A percentile compares a stretch with the other conserved stretches of the same genome.
Evolutionary conservation across 2,329 filamentous ascomycete genomes (phyloP).

Genomic region (Diplodia corticola): DNA sequence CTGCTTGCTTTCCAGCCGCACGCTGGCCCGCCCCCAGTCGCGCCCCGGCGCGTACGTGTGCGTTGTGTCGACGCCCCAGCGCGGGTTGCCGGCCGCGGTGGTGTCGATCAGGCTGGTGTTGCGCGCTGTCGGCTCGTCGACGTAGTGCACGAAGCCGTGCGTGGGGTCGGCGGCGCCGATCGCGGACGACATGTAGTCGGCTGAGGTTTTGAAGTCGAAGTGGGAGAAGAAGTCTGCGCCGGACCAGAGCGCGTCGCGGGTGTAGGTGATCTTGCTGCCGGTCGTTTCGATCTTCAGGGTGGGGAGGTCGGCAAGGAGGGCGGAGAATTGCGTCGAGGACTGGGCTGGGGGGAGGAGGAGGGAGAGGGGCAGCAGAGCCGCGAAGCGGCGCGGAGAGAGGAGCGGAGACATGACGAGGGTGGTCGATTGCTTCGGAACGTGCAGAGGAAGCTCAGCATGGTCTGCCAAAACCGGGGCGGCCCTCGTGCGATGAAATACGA

Average conservation of each 20-base stretch:
- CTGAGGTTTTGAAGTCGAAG: conserved; percentile 44
- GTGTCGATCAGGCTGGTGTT: conserved; percentile 36
- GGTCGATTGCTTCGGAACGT: background rate
- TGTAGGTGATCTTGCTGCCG: background rate
- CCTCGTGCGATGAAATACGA: background rate
- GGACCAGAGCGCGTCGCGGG: background rate
- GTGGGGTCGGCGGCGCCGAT: conserved; percentile 32
- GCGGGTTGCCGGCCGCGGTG: conserved; percentile 23
- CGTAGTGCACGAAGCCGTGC: conserved; percentile 42
- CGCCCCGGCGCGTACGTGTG: conserved; percentile 44
- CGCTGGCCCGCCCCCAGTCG: conserved; percentile 31
- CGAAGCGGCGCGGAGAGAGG: background rate
- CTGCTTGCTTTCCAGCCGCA: conserved; percentile 40
- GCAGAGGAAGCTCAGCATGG: too few species aligned
- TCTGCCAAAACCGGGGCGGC: background rate
- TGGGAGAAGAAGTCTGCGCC: conserved; percentile 43
- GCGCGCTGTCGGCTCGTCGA: conserved; percentile 40
- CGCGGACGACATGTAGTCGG: background rate
- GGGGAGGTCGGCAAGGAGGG: background rate
- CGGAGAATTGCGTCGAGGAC: background rate
- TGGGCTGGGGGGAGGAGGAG: background rate
- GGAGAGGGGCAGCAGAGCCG: background rate
- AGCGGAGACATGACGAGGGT: background rate
- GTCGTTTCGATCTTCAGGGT: background rate
- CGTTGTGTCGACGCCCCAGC: conserved; percentile 38